Evolutionary conservation across 495 filamentous ascomycete genomes (phyloP), one percentile per base, ranked within the genome.

Genomic region (Friedmanniomyces simplex): DNA sequence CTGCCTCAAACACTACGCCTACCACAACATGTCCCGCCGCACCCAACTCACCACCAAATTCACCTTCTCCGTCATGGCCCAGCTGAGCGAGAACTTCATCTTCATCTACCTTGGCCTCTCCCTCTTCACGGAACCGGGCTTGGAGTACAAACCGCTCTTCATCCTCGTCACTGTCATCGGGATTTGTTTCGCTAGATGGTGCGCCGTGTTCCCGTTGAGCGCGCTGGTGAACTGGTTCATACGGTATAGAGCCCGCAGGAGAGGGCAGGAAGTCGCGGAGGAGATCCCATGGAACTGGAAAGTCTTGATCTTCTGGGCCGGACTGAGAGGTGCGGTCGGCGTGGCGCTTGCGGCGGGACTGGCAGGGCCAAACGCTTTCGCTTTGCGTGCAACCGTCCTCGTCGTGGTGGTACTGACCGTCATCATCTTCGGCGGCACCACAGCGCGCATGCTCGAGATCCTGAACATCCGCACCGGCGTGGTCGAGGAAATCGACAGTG

Each of bases 1-100:
- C 58, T 96, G 93, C 8, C 77, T 98, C 34, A 98, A 98, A 69
- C 93, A 98, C 69, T 97, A 98, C 66, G 93, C 93, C 42, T 98
- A 98, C 75, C 96, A 96, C 76, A 98, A 98, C 74, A 98, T 98
- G 93, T 98, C 93, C 28, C 85, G 93, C 43, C 85, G 93, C 43
- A 96, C 94, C 21, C 93, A 98, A 67, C 80, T 98, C 64, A 96
- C 93, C 18, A 98, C 94, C 53, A 98, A 98, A 69, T 98, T 95
- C 73, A 79, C 96, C 25, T 98, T 98, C 74, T 87, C 93, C 71
- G 84, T 96, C 50, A 83, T 94, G 57, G 88, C 94, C 5, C 94
- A 97, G 70, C 75, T 98, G 37, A 93, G 91, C 0, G 93, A 98
- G 73, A 98, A 98, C 71, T 98, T 98, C 62, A 98, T 98, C 66